Percentiles rank a stretch among this genome's conserved stretches.
Conservation (phyloP, 2,329 filamentous ascomycete genomes). For the Erysiphe pulchra region DNA sequence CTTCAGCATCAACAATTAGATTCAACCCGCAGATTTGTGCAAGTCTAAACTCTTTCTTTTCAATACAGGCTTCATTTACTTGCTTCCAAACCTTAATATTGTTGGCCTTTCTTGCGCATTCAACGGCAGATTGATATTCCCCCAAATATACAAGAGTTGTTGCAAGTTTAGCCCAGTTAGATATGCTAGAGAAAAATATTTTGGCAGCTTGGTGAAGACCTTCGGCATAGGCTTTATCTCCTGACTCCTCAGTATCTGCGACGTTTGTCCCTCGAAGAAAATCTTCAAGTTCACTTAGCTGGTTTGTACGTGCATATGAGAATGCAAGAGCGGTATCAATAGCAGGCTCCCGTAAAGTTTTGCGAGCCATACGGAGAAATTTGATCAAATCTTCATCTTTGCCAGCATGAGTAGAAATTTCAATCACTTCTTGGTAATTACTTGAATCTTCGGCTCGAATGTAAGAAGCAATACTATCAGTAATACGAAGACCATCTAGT, state of each 20-base stretch:
- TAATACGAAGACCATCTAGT: constrained; percentile 77
- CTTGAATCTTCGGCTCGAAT: constrained; percentile 81
- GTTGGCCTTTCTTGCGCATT: constrained; percentile 95
- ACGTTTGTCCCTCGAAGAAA: constrained; percentile 86
- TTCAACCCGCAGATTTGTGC: constrained; percentile 98
- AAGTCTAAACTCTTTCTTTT: constrained; percentile 95
- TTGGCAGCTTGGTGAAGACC: constrained; percentile 89
- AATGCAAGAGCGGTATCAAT: constrained; percentile 91
- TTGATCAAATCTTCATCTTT: constrained; percentile 97
- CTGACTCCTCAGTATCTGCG: constrained; percentile 83
- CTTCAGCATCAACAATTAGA: constrained; percentile 90
- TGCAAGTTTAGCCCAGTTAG: constrained; percentile 97
- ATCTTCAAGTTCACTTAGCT: constrained; percentile 82
- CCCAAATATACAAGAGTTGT: constrained; percentile 92
- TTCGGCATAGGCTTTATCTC: constrained; percentile 93
- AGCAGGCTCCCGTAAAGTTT: constrained; percentile 77
- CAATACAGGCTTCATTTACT: constrained; percentile 85
- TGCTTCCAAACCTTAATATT: constrained; percentile 99
- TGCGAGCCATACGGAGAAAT: constrained; percentile 87
- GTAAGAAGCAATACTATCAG: constrained; percentile 87
- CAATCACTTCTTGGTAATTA: constrained; percentile 90
- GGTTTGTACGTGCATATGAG: constrained; percentile 74
- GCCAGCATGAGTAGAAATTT: constrained; percentile 78
- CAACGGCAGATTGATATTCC: constrained; percentile 92
- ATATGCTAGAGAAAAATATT: constrained; percentile 96